phyloP scores from a whole-genome alignment of 2,329 filamentous ascomycete genomes.

The Xylariaceae sp. region DNA sequence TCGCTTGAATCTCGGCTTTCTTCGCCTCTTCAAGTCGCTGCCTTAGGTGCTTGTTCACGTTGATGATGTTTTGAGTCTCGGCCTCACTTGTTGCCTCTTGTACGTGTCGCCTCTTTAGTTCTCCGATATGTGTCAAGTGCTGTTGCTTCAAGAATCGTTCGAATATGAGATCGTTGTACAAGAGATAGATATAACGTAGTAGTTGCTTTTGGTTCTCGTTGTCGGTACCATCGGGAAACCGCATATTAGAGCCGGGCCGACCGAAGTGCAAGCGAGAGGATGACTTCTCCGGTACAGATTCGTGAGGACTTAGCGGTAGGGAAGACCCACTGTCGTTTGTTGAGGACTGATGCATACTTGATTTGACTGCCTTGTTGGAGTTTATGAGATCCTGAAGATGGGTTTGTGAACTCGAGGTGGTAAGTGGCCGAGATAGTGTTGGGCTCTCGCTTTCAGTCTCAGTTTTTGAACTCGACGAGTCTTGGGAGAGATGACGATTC shows the following conservation, averaged over 20 bases:
- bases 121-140: conserved; percentile 75
- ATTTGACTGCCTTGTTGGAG: conserved; percentile 54
- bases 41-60: conserved; percentile 68
- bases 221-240: conserved; percentile 21
- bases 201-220: conserved; percentile 45
- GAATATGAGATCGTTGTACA: conserved; percentile 77
- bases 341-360: conserved; percentile 49
- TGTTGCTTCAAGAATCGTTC: conserved; percentile 80
- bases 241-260: conserved; percentile 25
- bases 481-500: conserved; percentile 44
- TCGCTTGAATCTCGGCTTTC: conserved; percentile 62
- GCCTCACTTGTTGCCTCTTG: conserved; percentile 73
- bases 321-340: conserved; percentile 55
- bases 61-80: conserved; percentile 74
- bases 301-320: conserved; percentile 47
- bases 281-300: conserved; percentile 39
- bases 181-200: conserved; percentile 66
- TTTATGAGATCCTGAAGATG: conserved; percentile 57
- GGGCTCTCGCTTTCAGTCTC: conserved; percentile 53
- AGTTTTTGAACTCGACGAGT: conserved; percentile 41
- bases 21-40: conserved; percentile 69
- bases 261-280: conserved; percentile 29
- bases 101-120: conserved; percentile 68
- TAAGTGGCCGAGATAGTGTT: conserved; percentile 50
- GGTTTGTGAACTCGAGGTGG: conserved; percentile 46